phyloP scores from a whole-genome alignment of 768 basidiomycete genomes.

The Pholiota molesta region DNA sequence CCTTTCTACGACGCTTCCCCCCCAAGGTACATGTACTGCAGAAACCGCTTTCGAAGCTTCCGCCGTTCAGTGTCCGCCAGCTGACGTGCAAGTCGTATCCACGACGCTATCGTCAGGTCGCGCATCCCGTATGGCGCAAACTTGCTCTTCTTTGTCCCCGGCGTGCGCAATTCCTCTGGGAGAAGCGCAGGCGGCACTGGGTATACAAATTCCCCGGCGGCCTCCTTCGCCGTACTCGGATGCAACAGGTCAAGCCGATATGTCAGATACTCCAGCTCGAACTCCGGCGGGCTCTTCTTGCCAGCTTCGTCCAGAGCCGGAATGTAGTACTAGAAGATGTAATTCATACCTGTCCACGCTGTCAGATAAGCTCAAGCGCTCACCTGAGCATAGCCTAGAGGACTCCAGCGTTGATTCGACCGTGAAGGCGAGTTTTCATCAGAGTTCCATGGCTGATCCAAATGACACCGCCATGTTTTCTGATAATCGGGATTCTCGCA shows the following conservation, averaged over 20 bases:
- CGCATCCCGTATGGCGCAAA: slow-evolving; percentile 72
- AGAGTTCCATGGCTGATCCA: slow-evolving; percentile 62
- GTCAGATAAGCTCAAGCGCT: slow-evolving; percentile 17
- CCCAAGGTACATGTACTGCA: slow-evolving; percentile 75
- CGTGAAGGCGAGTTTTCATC: slow-evolving; percentile 72
- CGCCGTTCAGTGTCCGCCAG: slow-evolving; percentile 54
- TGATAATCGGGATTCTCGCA: slow-evolving; percentile 54
- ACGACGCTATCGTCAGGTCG: slow-evolving; percentile 80
- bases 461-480: slow-evolving; percentile 66
- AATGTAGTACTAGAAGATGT: slow-evolving; percentile 59
- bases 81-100: slow-evolving; percentile 66
- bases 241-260: slow-evolving; percentile 49
- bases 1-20: slow-evolving; percentile 27
- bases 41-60: slow-evolving; percentile 66
- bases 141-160: slow-evolving; percentile 43
- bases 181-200: slow-evolving; percentile 61
- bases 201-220: slow-evolving; percentile 36
- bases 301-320: slow-evolving; percentile 54
- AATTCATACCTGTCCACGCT: not conserved
- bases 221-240: slow-evolving; percentile 30
- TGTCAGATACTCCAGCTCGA: slow-evolving; percentile 81
- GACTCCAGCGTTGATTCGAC: slow-evolving; percentile 67
- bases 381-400: slow-evolving; percentile 88
- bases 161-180: slow-evolving; percentile 48
- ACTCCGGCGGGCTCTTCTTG: slow-evolving; percentile 55